Conservation (phyloP, 2,329 filamentous ascomycete genomes). For the Macrophomina phaseolina region DNA sequence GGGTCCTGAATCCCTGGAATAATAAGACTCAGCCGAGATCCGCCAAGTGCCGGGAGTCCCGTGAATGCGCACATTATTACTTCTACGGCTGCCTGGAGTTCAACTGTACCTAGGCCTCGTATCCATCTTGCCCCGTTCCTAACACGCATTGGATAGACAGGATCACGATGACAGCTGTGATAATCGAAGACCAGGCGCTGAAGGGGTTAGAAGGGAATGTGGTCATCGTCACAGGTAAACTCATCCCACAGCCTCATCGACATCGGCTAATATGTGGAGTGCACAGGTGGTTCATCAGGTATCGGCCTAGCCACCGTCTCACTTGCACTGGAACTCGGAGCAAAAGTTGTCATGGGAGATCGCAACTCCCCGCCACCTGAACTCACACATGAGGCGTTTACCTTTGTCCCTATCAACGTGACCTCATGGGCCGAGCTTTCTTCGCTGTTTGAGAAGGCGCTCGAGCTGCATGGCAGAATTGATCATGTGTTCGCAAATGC, state of each 20-base stretch:
- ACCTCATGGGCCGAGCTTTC: conserved; percentile 57
- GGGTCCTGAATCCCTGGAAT: not conserved
- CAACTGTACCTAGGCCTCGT: too few species aligned
- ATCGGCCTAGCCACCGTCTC: conserved; percentile 64
- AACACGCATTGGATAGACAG: not conserved
- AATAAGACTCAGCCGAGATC: not conserved
- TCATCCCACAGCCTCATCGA: not conserved
- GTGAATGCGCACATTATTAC: not conserved
- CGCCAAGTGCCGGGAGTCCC: not conserved
- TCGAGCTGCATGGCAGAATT: conserved; percentile 48
- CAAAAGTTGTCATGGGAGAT: conserved; percentile 62
- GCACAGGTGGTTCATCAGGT: conserved; percentile 61
- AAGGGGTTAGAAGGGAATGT: conserved; percentile 55
- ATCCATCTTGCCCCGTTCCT: too few species aligned
- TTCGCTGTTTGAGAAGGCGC: conserved; percentile 58
- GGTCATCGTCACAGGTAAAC: conserved; percentile 59
- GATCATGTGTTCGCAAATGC: conserved; percentile 54
- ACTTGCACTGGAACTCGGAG: conserved; percentile 59
- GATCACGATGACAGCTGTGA: conserved; percentile 51
- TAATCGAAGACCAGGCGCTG: conserved; percentile 54
- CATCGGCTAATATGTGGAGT: not conserved
- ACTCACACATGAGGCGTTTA: conserved; percentile 33
- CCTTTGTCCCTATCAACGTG: conserved; percentile 39
- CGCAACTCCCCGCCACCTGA: conserved; percentile 49
- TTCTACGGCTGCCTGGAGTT: not conserved